Base-by-base conservation (phyloP, 805 yeast species). In the Saccharomycopsis malanga region DNA sequence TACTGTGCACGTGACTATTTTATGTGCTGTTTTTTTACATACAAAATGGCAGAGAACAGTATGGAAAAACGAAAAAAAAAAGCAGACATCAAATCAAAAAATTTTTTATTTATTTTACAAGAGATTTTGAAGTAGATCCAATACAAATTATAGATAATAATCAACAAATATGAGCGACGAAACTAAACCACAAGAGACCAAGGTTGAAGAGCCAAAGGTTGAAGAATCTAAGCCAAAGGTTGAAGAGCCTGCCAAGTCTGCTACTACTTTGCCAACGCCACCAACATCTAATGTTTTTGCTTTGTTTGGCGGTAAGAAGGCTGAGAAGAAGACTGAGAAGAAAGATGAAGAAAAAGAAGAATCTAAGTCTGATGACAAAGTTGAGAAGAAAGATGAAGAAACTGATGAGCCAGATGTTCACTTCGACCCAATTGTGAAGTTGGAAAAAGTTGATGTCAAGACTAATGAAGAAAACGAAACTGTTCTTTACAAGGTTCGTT, bases 401-500 rank as follows among this genome's bases (percentile, higher is more conserved):
- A 59, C 59, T 35, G 58, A 55, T 7, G 65, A 66, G 38, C 66
- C 66, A 39, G 70, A 85, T 58, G 91, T 93, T 53, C 96, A 93
- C 67, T 93, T 93, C 60, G 97, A 91, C 72, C 98, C 98, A 44
- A 72, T 93, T 54, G 97, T 93, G 53, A 85, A 87, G 68, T 79
- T 93, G 58, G 96, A 89, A 69, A 85, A 87, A 68, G 97, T 93
- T 42, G 98, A 93, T 34, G 95, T 91, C 56, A 91, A 89, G 73
- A 88, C 98, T 58, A 85, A 86, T 66, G 96, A 87, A 68, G 96
- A 87, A 68, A 76, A 86, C 54, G 96, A 87, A 70, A 91, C 84
- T 49, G 85, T 79, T 21, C 60, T 82, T 53, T 81, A 69, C 70
- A 93, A 93, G 70, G 87, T 86, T 57, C 78, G 98, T 64, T 97